These are phyloP conservation scores for Scenedesmus sp. DNA, from an alignment of 163 green algal genomes.

Conservation along the genomic window DNA sequence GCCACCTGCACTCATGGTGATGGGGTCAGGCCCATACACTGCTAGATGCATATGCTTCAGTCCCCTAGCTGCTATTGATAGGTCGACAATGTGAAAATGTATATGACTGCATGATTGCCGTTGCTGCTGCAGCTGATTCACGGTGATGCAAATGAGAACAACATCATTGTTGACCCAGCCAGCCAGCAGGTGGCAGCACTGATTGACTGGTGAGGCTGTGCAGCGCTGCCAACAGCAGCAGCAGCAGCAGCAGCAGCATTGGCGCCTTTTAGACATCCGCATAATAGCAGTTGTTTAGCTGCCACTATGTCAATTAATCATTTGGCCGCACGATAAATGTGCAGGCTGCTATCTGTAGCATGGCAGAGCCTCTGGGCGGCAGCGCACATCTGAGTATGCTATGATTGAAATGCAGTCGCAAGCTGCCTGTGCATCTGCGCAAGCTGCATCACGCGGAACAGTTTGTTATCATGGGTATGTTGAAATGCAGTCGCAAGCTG, in stretches of 20 bases:
- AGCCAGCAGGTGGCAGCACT: conserved; percentile 18
- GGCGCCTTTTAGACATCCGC: background rate
- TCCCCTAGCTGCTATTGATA: background rate
- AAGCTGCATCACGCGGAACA: too few species aligned
- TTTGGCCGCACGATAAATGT: too few species aligned
- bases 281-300: background rate
- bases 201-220: conserved; percentile 40
- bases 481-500: too few species aligned
- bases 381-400: too few species aligned
- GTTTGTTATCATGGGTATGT: too few species aligned
- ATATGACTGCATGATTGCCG: background rate
- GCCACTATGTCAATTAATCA: background rate
- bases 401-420: too few species aligned
- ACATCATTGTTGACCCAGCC: conserved; percentile 41
- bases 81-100: background rate
- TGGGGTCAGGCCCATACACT: too few species aligned
- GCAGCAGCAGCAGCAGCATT: too few species aligned
- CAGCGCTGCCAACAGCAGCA: background rate
- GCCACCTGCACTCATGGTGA: background rate
- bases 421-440: too few species aligned
- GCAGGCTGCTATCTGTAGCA: too few species aligned
- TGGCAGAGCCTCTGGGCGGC: too few species aligned
- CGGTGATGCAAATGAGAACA: conserved; percentile 47
- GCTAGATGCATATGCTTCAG: background rate
- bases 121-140: conserved; percentile 32